Conservation (phyloP, 139 green algal species). For the Chlorokybus atmophyticus region DNA sequence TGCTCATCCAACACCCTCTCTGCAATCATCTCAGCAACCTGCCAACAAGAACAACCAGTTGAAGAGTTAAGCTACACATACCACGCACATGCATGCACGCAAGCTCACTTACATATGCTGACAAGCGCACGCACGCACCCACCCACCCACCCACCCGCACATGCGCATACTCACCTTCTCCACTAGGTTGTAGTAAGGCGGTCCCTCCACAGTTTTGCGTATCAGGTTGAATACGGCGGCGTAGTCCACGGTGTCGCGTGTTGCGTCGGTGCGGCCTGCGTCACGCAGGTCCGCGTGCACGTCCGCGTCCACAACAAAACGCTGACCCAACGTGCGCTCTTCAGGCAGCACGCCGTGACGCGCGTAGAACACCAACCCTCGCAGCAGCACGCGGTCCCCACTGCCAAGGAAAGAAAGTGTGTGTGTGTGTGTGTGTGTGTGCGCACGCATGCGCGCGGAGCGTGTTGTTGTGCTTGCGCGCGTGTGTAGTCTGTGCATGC, state of each 20-base stretch:
- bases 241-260: conserved; percentile 30
- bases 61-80: too few species aligned
- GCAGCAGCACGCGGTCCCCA: conserved; percentile 18
- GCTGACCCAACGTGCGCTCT: conserved; percentile 29
- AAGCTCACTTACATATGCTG: too few species aligned
- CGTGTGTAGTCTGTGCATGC: too few species aligned
- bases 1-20: neutral
- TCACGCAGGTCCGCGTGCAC: conserved; percentile 4
- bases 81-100: too few species aligned
- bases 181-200: conserved; percentile 4
- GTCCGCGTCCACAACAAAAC: conserved; percentile 34
- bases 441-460: too few species aligned
- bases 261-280: conserved; percentile 13
- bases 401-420: too few species aligned
- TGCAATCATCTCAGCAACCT: neutral
- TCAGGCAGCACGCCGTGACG: conserved; percentile 31
- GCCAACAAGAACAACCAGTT: neutral
- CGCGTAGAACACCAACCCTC: conserved; percentile 28
- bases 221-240: conserved; percentile 23
- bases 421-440: too few species aligned
- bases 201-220: neutral
- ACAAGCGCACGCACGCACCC: too few species aligned
- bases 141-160: too few species aligned
- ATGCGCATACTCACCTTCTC: too few species aligned
- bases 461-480: too few species aligned